Percentiles rank a stretch among this genome's conserved stretches.
phyloP scores from a whole-genome alignment of 371 early-diverging fungal species.

The Capillidium heterosporum region DNA sequence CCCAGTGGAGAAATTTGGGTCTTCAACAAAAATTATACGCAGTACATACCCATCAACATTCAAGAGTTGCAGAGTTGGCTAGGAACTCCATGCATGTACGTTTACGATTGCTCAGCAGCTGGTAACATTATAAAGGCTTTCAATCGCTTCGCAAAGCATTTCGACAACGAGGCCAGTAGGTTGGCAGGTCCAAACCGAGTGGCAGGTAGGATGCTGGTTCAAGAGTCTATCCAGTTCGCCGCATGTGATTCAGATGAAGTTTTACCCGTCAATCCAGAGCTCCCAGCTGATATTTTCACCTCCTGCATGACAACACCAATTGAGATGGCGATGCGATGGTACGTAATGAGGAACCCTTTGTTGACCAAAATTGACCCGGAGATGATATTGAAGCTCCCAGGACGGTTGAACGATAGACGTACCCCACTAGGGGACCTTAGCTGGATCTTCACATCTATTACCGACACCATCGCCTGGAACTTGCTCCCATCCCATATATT shows the following conservation, averaged over 20 bases:
- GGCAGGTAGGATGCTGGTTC: background rate
- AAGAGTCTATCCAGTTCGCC: constrained; percentile 71
- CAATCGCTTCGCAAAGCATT: constrained; percentile 68
- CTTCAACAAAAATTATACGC: constrained; percentile 90
- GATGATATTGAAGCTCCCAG: constrained; percentile 77
- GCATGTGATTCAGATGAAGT: constrained; percentile 75
- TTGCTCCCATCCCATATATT: constrained; percentile 77
- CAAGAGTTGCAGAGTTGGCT: constrained; percentile 84
- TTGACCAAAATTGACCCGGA: constrained; percentile 57
- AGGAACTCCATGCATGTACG: constrained; percentile 87
- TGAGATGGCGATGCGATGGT: constrained; percentile 84
- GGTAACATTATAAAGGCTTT: constrained; percentile 80
- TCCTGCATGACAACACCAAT: constrained; percentile 92
- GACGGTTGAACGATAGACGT: constrained; percentile 70
- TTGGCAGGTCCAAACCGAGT: constrained; percentile 9
- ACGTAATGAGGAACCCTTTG: constrained; percentile 68
- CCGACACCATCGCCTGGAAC: constrained; percentile 98
- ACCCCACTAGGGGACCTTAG: constrained; percentile 92
- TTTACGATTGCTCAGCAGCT: constrained; percentile 90
- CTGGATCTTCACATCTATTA: constrained; percentile 96
- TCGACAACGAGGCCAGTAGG: constrained; percentile 45
- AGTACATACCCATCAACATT: constrained; percentile 89
- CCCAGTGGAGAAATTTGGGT: constrained; percentile 95
- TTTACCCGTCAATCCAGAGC: constrained; percentile 80
- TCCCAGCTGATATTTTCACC: constrained; percentile 93